Percentiles rank a stretch among this genome's conserved stretches.
Conservation (phyloP, 1,284 basidiomycete species). For the Pyrrhoderma noxium region DNA sequence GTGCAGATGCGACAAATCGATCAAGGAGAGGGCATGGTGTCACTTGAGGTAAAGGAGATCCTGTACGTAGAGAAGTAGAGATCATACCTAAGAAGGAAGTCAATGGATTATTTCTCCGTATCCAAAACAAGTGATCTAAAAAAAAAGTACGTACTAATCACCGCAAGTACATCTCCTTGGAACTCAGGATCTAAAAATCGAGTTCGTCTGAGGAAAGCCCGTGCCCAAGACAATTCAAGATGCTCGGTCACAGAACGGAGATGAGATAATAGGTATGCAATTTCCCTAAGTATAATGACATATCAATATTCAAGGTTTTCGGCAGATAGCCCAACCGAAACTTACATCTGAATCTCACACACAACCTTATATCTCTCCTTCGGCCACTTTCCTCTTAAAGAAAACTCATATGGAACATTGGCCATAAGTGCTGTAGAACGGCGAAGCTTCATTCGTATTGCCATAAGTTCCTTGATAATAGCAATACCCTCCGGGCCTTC, state of each 20-base stretch:
- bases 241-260: constrained; percentile 57
- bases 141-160: constrained; percentile 50
- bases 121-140: not conserved
- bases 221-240: constrained; percentile 65
- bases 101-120: not conserved
- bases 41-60: constrained; percentile 75
- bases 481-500: constrained; percentile 39
- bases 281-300: constrained; percentile 36
- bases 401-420: constrained; percentile 69
- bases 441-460: constrained; percentile 58
- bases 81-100: constrained; percentile 45
- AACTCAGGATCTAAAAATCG: constrained; percentile 75
- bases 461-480: constrained; percentile 52
- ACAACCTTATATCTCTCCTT: constrained; percentile 58
- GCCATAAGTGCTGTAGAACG: constrained; percentile 45
- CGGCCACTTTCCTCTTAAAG: constrained; percentile 64
- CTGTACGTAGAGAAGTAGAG: constrained; percentile 67
- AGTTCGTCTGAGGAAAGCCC: constrained; percentile 69
- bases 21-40: constrained; percentile 79
- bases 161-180: constrained; percentile 76
- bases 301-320: not conserved
- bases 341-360: constrained; percentile 57
- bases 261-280: constrained; percentile 55
- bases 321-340: constrained; percentile 9
- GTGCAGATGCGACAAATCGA: constrained; percentile 36